Percentiles rank a stretch among this genome's conserved stretches.
Evolutionary conservation across 2,329 filamentous ascomycete species (phyloP).

Genomic region (Aspergillus fijiensis): DNA sequence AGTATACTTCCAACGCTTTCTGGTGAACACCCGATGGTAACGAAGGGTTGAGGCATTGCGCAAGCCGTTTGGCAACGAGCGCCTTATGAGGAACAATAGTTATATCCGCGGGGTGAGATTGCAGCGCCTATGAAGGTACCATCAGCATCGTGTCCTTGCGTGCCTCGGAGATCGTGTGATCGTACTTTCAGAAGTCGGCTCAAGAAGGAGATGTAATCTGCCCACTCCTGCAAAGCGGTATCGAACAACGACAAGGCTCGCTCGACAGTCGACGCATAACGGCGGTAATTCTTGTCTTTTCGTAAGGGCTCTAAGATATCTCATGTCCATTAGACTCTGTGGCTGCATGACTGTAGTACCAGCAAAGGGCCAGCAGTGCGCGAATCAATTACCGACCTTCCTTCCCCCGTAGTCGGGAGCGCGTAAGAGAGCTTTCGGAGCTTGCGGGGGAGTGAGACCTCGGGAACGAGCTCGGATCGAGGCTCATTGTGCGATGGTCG

Average conservation of each 20-base stretch:
- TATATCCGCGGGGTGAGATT: constrained; percentile 74
- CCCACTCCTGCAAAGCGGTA: constrained; percentile 94
- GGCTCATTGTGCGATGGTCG: constrained; percentile 42
- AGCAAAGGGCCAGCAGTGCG: neutral
- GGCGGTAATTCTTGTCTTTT: constrained; percentile 70
- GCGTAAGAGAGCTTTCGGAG: constrained; percentile 77
- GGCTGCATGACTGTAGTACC: neutral
- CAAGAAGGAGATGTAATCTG: constrained; percentile 97
- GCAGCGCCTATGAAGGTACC: constrained; percentile 64
- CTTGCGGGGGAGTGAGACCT: constrained; percentile 68
- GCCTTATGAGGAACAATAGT: constrained; percentile 77
- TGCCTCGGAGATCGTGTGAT: constrained; percentile 5
- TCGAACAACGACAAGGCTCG: constrained; percentile 87
- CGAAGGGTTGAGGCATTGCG: constrained; percentile 91
- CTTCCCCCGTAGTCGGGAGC: constrained; percentile 74
- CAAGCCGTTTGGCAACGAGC: constrained; percentile 81
- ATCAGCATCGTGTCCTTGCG: constrained; percentile 1
- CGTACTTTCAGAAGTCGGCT: constrained; percentile 82
- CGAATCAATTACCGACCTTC: constrained; percentile 60
- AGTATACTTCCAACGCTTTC: constrained; percentile 92
- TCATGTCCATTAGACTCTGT: neutral
- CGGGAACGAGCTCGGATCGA: constrained; percentile 43
- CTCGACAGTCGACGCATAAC: constrained; percentile 87
- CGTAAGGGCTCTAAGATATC: constrained; percentile 37
- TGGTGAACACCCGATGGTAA: constrained; percentile 96